A percentile compares a stretch with the other conserved stretches of the same genome.
phyloP scores from a whole-genome alignment of 1,139 yeast genomes.

The Candida buenavistaensis region DNA sequence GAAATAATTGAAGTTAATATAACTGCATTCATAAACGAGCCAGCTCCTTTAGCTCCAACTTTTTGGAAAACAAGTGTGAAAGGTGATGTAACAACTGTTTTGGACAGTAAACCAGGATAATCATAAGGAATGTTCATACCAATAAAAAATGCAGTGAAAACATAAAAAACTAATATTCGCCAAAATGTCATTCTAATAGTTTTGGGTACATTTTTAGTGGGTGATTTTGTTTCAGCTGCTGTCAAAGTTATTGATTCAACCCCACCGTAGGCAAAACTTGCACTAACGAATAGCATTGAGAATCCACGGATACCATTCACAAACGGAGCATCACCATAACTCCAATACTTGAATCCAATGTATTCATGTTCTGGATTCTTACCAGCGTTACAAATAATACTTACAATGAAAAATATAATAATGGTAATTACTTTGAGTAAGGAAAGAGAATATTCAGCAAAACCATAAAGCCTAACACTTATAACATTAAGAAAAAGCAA shows the following conservation, averaged over 20 bases:
- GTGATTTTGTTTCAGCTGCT: conserved; percentile 66
- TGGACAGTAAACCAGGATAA: conserved; percentile 39
- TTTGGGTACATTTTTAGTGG: conserved; percentile 55
- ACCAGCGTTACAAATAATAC: conserved; percentile 40
- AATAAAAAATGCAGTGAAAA: conserved; percentile 44
- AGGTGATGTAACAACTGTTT: conserved; percentile 56
- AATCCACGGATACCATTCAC: conserved; percentile 43
- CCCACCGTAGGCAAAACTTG: conserved; percentile 70
- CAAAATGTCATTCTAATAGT: conserved; percentile 60
- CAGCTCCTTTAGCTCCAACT: conserved; percentile 47
- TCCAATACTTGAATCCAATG: conserved; percentile 42
- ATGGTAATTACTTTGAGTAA: conserved; percentile 40
- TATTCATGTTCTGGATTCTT: conserved; percentile 32
- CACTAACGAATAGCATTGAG: conserved; percentile 45
- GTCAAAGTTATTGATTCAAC: conserved; percentile 65
- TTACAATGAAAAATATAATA: conserved; percentile 39
- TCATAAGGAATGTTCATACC: conserved; percentile 46
- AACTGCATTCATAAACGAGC: conserved; percentile 46
- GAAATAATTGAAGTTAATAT: conserved; percentile 45
- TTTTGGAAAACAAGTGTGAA: conserved; percentile 63
- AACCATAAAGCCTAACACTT: conserved; percentile 51
- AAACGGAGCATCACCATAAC: conserved; percentile 41
- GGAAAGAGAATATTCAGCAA: conserved; percentile 42
- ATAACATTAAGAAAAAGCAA: conserved; percentile 52
- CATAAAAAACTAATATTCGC: conserved; percentile 42